Evolutionary conservation across 441 rosid species (phyloP).

Genomic region (Oxalis stricta): DNA sequence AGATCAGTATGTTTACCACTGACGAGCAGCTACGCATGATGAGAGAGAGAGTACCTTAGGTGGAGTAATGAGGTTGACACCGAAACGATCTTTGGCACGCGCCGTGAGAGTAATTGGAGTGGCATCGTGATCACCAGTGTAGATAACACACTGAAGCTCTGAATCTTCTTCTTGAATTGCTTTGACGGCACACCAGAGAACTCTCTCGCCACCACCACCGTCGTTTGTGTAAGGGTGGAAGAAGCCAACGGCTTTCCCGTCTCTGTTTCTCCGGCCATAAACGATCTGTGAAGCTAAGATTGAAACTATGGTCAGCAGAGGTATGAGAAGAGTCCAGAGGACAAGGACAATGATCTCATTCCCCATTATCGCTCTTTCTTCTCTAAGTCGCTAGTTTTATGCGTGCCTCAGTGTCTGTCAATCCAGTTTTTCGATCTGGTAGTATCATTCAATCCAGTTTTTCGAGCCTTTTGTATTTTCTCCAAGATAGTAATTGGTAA

Average conservation of each 20-base stretch:
- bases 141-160: constrained; percentile 53
- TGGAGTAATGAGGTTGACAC: constrained; percentile 49
- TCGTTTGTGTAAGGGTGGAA: constrained; percentile 94
- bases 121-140: constrained; percentile 74
- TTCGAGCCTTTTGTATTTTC: no score
- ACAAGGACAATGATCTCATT: constrained; percentile 19
- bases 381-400: no score
- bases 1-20: no score
- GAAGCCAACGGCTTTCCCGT: constrained; percentile 59
- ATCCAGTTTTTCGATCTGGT: no score
- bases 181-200: constrained; percentile 91
- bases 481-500: no score
- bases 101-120: constrained; percentile 41
- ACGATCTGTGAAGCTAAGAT: constrained; percentile 24
- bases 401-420: not conserved
- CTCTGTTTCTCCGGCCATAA: constrained; percentile 24
- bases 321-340: constrained; percentile 19
- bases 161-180: constrained; percentile 72
- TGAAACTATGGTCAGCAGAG: constrained; percentile 18
- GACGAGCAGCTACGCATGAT: no score
- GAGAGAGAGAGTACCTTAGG: constrained; percentile 39
- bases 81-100: constrained; percentile 77
- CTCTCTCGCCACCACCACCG: constrained; percentile 97
- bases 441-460: no score
- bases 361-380: no score